phyloP scores from a whole-genome alignment of 2,329 filamentous ascomycete genomes.

The Talaromyces sp. region DNA sequence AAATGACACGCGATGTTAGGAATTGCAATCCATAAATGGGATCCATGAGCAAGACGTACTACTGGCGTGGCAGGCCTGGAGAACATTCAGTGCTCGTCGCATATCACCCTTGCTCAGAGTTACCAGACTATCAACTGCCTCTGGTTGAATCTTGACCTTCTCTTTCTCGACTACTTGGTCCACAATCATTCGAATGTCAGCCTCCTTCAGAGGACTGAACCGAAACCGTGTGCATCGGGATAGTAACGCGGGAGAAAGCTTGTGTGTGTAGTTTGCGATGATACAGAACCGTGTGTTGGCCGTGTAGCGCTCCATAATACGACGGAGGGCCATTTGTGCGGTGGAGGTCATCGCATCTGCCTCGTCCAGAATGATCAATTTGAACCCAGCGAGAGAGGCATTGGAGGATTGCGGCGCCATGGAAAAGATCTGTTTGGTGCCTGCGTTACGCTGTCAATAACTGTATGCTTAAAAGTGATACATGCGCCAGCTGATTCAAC shows the following conservation, averaged over 20 bases:
- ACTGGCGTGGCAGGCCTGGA: constrained; percentile 95
- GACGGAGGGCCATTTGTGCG: constrained; percentile 92
- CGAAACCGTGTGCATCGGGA: constrained; percentile 93
- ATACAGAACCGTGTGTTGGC: constrained; percentile 97
- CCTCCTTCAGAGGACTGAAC: constrained; percentile 89
- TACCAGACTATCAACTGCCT: constrained; percentile 82
- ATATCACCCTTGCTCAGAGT: constrained; percentile 92
- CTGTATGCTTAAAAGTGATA: background rate
- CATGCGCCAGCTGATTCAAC: constrained; percentile 5
- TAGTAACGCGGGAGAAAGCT: constrained; percentile 87
- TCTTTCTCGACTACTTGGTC: constrained; percentile 90
- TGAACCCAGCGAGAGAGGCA: constrained; percentile 71
- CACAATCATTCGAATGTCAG: constrained; percentile 80
- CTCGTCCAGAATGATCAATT: constrained; percentile 96
- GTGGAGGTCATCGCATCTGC: constrained; percentile 99
- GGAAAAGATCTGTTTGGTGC: constrained; percentile 95
- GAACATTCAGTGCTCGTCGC: constrained; percentile 88
- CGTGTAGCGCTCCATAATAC: constrained; percentile 99
- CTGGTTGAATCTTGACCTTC: constrained; percentile 76
- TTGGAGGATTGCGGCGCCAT: constrained; percentile 52
- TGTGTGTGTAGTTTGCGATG: constrained; percentile 98
- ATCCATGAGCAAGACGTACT: constrained; percentile 56
- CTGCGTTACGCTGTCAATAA: constrained; percentile 23
- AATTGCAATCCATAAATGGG: background rate
- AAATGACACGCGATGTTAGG: background rate